A percentile compares a stretch with the other conserved stretches of the same genome.
phyloP scores from a whole-genome alignment of 2,329 filamentous ascomycete genomes.

The Esteya vermicola region DNA sequence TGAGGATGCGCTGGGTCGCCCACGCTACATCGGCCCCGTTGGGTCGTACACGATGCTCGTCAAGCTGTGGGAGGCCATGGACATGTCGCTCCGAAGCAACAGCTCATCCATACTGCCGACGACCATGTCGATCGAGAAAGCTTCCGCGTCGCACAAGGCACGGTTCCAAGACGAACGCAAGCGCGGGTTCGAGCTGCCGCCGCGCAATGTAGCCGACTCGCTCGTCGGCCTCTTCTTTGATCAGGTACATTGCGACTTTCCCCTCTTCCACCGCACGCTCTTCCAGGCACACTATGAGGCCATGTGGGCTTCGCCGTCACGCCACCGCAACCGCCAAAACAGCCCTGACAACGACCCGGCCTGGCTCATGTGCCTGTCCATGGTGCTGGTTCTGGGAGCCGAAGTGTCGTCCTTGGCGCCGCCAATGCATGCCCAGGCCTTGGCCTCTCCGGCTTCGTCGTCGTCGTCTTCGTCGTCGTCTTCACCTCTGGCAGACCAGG shows the following conservation, averaged over 20 bases:
- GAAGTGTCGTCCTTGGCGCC: slow-evolving; percentile 7
- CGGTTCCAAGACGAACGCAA: not conserved
- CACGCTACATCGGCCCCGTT: slow-evolving; percentile 9
- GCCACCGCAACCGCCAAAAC: not conserved
- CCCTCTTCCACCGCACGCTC: slow-evolving; percentile 9
- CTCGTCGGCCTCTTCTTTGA: slow-evolving; percentile 9
- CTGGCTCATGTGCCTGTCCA: slow-evolving; percentile 11
- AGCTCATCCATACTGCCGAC: too few relatives aligned
- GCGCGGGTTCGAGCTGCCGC: slow-evolving; percentile 6
- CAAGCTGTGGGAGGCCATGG: slow-evolving; percentile 8
- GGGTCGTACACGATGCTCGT: slow-evolving; percentile 9
- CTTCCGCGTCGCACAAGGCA: too few relatives aligned
- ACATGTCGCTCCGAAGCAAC: too few relatives aligned
- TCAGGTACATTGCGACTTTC: slow-evolving; percentile 10
- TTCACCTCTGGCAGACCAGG: not conserved
- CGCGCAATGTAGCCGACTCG: slow-evolving; percentile 9
- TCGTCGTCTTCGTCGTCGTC: not conserved
- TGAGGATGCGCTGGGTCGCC: slow-evolving; percentile 6
- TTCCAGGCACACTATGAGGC: slow-evolving; percentile 10
- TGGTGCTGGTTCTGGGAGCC: slow-evolving; percentile 11
- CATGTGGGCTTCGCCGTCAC: slow-evolving; percentile 5
- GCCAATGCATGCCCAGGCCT: too few relatives aligned
- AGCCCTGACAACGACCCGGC: slow-evolving; percentile 6
- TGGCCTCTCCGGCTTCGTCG: not conserved
- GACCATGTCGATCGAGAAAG: too few relatives aligned